Evolutionary conservation across 768 basidiomycete species (phyloP), one percentile per base, ranked within the genome.

Genomic region (Collybiopsis confluens): DNA sequence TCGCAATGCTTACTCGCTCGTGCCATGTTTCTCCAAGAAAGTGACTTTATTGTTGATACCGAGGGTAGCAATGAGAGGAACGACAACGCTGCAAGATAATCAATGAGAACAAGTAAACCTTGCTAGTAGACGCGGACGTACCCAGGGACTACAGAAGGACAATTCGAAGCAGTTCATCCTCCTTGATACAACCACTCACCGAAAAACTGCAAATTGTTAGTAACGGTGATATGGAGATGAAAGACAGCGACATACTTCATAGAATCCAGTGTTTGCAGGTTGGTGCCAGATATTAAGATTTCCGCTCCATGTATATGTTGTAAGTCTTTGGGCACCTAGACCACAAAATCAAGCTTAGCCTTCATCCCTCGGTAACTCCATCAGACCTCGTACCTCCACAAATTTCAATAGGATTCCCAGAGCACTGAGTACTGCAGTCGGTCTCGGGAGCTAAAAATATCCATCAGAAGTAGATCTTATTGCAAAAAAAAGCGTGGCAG

Each of bases 21-120:
- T 89, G 8, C 87, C 86, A 2, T 52, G 69, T 64, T 91, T 92
- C 66, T 92, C 89, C 6, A 92, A 71, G 70, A 91, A 88, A 1
- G 83, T 79, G 45, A 91, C 83, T 62, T 91, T 92, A 73, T 86
- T 83, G 71, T 91, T 91, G 67, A 87, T 74, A 1, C 89, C 88
- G 28, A 92, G 70, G 0, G 89, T 90, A 2, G 86, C 82, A 35
- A 90, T 79, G 54, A 90, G 71, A 2, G 88, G 88, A 11, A 89
- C 82, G 49, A 88, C 74, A 28, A 89, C 74, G 2, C 88, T 88
- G 30, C 1, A 54, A 30, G 15, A 30, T 23, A 48, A 55, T 9
- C 4, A 18, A n/a, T 40, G 16, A 43, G 16, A 13, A 40, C 2
- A 27, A 41, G 15, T 10, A 13, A 9, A 16, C 4, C 10, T 7